phyloP scores from a whole-genome alignment of 1,139 yeast species.

The Suhomyces maxii region DNA sequence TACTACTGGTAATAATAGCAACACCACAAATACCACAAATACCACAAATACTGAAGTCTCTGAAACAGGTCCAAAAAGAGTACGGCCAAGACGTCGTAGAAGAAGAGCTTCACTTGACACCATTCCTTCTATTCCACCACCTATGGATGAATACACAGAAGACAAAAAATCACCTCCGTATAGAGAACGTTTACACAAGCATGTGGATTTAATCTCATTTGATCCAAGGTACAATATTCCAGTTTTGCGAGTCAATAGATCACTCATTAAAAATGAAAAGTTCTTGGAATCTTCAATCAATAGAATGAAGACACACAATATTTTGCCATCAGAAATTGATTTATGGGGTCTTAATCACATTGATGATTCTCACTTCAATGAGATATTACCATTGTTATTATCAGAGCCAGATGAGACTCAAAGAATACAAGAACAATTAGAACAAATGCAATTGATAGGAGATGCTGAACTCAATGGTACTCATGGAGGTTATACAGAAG shows the following conservation, averaged over 20 bases:
- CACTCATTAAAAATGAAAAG: constrained; percentile 28
- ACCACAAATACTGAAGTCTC: background rate
- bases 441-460: background rate
- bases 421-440: background rate
- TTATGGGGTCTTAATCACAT: constrained; percentile 41
- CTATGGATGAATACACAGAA: constrained; percentile 11
- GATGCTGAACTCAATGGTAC: background rate
- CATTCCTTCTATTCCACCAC: constrained; percentile 13
- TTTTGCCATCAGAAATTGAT: constrained; percentile 35
- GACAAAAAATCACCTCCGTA: constrained; percentile 40
- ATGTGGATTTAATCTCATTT: constrained; percentile 40
- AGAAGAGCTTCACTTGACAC: constrained; percentile 9
- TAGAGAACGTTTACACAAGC: constrained; percentile 35
- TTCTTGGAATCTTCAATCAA: constrained; percentile 28
- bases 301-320: constrained; percentile 28
- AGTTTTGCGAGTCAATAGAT: constrained; percentile 37
- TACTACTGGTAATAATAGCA: background rate
- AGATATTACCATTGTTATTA: constrained; percentile 28
- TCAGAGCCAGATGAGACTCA: constrained; percentile 1
- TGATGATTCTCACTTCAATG: constrained; percentile 39
- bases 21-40: background rate
- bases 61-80: background rate
- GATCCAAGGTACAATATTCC: constrained; percentile 42
- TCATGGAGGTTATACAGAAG: constrained; percentile 1
- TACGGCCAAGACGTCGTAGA: background rate